Evolutionary conservation across 2,329 filamentous ascomycete genomes (phyloP).

Genomic region (Scedosporium boydii): DNA sequence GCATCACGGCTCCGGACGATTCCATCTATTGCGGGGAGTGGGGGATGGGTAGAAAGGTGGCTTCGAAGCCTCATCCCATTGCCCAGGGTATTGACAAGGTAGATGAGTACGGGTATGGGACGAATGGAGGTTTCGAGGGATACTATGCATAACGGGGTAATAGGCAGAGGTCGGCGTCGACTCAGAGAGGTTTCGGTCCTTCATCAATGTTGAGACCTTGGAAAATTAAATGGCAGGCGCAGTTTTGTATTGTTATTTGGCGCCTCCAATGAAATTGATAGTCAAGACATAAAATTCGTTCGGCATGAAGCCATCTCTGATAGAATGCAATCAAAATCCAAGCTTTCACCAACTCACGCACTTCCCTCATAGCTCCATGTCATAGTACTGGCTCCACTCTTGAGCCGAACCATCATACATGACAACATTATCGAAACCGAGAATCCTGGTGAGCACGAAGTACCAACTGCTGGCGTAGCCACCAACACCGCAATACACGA

Average conservation of each 20-base stretch:
- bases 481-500: slow-evolving; percentile 6
- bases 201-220: too few relatives aligned
- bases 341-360: neutral
- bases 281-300: too few relatives aligned
- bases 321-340: neutral
- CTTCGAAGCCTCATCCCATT: slow-evolving; percentile 12
- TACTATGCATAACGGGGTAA: slow-evolving; percentile 8
- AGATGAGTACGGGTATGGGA: slow-evolving; percentile 10
- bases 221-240: too few relatives aligned
- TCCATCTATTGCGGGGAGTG: slow-evolving; percentile 12
- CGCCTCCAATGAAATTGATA: too few relatives aligned
- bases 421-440: slow-evolving; percentile 3
- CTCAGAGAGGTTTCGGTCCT: too few relatives aligned
- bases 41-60: slow-evolving; percentile 15
- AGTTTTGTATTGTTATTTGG: too few relatives aligned
- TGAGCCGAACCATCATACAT: slow-evolving; percentile 6
- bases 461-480: slow-evolving; percentile 4
- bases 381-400: slow-evolving; percentile 5
- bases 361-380: neutral
- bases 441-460: slow-evolving; percentile 3
- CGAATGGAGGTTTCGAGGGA: slow-evolving; percentile 11
- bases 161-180: too few relatives aligned
- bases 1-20: slow-evolving; percentile 12
- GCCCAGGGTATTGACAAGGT: slow-evolving; percentile 12
- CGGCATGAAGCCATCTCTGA: too few relatives aligned